phyloP scores from a whole-genome alignment of 768 basidiomycete species.

The Suillus variegatus region DNA sequence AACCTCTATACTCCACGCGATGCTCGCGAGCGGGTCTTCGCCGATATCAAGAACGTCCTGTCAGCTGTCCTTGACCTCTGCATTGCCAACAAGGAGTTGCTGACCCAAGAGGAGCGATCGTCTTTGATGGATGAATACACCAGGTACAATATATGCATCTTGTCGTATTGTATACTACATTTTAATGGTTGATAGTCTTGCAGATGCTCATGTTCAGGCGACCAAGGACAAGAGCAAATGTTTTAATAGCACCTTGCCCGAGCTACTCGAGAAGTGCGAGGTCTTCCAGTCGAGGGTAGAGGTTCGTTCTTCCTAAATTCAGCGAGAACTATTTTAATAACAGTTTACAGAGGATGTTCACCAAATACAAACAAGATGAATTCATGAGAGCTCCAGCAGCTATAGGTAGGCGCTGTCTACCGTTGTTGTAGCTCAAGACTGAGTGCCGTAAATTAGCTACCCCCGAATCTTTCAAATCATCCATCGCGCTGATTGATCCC shows the following conservation, averaged over 20 bases:
- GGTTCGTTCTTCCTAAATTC: background rate
- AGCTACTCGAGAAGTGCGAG: background rate
- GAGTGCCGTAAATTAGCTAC: background rate
- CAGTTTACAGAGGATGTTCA: background rate
- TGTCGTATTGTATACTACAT: background rate
- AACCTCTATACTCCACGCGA: background rate
- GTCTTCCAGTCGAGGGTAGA: background rate
- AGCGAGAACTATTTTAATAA: background rate
- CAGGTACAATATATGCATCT: background rate
- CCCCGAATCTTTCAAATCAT: background rate
- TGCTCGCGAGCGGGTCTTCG: background rate
- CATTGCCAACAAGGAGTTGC: background rate
- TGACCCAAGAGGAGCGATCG: background rate
- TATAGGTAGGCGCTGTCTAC: no score
- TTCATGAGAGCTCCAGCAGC: no score
- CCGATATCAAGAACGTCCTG: background rate
- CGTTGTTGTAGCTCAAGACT: no score
- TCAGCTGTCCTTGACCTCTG: background rate
- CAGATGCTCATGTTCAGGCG: background rate
- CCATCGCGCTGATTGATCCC: background rate
- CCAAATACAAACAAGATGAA: no score
- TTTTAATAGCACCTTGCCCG: background rate
- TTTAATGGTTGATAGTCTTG: background rate
- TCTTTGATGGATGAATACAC: background rate
- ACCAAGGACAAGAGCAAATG: background rate